phyloP scores from a whole-genome alignment of 306 rosid species.

The Acacia acuminata region DNA sequence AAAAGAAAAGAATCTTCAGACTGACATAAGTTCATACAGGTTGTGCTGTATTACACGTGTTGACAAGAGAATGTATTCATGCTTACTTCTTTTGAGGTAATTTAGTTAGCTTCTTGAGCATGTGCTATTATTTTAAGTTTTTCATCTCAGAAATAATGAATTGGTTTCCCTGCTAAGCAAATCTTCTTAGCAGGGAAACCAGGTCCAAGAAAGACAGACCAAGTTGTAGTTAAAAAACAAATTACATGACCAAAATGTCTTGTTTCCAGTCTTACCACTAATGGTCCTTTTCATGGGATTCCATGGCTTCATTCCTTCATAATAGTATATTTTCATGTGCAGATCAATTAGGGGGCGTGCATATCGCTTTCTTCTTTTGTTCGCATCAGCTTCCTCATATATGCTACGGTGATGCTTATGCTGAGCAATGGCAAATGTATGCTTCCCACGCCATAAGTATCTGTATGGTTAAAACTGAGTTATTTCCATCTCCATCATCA shows the following conservation, averaged over 20 bases:
- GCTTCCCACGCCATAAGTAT: constrained; percentile 89
- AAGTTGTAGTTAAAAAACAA: constrained; percentile 23
- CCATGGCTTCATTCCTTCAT: constrained; percentile 94
- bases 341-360: constrained; percentile 97
- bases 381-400: constrained; percentile 96
- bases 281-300: constrained; percentile 59
- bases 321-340: constrained; percentile 92
- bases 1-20: background rate
- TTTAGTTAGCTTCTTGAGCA: constrained; percentile 5
- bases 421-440: constrained; percentile 94
- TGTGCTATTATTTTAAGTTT: background rate
- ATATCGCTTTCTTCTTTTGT: constrained; percentile 96
- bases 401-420: constrained; percentile 92
- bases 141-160: constrained; percentile 1
- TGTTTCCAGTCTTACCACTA: constrained; percentile 67
- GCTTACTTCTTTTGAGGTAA: background rate
- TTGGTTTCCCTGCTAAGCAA: too few relatives aligned
- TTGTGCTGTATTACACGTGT: background rate
- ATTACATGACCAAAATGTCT: constrained; percentile 10
- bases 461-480: constrained; percentile 44
- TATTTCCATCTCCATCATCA: constrained; percentile 24
- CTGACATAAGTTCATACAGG: background rate
- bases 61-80: background rate
- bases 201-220: background rate
- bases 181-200: too few relatives aligned